Base-by-base conservation (phyloP, 108 stramenopile genomes). In the Chaetoceros tenuissimus region DNA sequence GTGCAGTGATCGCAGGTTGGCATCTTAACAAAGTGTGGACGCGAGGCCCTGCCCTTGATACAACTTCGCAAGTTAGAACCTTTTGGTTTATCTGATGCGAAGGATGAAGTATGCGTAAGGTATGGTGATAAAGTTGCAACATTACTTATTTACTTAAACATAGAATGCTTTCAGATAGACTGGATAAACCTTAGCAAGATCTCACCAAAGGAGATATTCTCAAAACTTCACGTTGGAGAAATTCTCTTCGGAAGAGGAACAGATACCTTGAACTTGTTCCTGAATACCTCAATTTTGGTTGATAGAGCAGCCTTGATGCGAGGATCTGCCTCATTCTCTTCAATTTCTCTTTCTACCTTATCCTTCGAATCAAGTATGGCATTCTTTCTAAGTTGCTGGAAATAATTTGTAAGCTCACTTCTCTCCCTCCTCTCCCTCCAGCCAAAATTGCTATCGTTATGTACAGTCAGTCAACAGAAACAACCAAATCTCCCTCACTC, bases 351-450 rank as follows among this genome's bases (percentile, higher is more conserved):
- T 63, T 97, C 94, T 23, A 96, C 92, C 21, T 76, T 64, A 56
- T 97, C 97, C 64, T 72, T 72, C 49, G 94, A 46, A 43, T 87
- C 81, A 24, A 97, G 68, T 13, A 94, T 94, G 34, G 89, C 82
- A 28, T 75, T 73, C 78, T 99, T 99, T 24, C 99, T 83, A 13
- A 99, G 75, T 60, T 97, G 96, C 57, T 99, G 97, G 56, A 98
- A 92, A 26, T 80, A 87, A 59, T 91, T 96, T 57, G 96, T 93
- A 28, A 98, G 71, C 62, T 97, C 96, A 44, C 99, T 89, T n/a
- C n/a, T n/a, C n/a, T n/a, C n/a, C n/a, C n/a, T 3, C 96, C 81
- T 69, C 77, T 77, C 53, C 94, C 94, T 26, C 90, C 87, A 44
- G 79, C 71, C 28, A 96, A 54, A 59, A 97, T 92, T 45, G 89